A percentile compares a stretch with the other conserved stretches of the same genome.
phyloP scores from a whole-genome alignment of 192 early-diverging fungal species.

The Coemansia sp. region DNA sequence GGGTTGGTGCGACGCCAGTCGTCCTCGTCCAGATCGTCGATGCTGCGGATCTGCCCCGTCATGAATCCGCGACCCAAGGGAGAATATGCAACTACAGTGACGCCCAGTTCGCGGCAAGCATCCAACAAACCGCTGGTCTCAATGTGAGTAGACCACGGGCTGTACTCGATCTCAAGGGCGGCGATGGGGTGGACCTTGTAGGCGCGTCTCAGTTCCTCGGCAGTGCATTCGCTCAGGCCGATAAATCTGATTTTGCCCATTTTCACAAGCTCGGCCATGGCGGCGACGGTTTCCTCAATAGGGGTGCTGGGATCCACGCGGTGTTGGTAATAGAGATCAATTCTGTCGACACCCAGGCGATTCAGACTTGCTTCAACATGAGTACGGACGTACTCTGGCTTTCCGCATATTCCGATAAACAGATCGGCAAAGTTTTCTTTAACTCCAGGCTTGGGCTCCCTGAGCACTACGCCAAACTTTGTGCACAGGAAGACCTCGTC shows the following conservation, averaged over 20 bases:
- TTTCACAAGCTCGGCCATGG: constrained; percentile 63
- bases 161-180: constrained; percentile 51
- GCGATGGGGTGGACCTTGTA: constrained; percentile 66
- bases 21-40: constrained; percentile 51
- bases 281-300: constrained; percentile 59
- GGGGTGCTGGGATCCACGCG: constrained; percentile 57
- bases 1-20: constrained; percentile 55
- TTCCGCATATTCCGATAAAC: constrained; percentile 31
- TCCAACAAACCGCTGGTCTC: constrained; percentile 64
- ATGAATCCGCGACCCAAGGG: constrained; percentile 70
- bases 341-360: constrained; percentile 53
- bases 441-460: constrained; percentile 5
- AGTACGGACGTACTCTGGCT: constrained; percentile 52
- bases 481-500: constrained; percentile 58
- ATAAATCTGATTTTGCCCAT: constrained; percentile 62
- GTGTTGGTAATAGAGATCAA: constrained; percentile 66
- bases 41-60: constrained; percentile 55
- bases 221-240: constrained; percentile 58
- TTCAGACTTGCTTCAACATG: constrained; percentile 45
- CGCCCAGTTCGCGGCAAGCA: constrained; percentile 66
- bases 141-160: constrained; percentile 59
- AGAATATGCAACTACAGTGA: constrained; percentile 69
- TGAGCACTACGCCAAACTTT: constrained; percentile 54
- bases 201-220: constrained; percentile 59
- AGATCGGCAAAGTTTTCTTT: constrained; percentile 11